Conservation (phyloP, 1,284 basidiomycete genomes). For the Mycena sp. region DNA sequence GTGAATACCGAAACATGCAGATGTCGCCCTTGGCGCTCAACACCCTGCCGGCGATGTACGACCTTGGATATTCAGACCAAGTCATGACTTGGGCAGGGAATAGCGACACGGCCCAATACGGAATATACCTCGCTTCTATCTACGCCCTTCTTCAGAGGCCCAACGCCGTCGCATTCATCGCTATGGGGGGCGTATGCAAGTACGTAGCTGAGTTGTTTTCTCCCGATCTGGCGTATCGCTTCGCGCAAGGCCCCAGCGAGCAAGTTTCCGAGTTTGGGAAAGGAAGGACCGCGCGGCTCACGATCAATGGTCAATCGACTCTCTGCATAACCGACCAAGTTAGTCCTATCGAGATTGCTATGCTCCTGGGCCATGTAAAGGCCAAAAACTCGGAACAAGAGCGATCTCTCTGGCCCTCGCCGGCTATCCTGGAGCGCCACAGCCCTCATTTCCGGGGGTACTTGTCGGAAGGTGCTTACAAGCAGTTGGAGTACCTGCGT, state of each 20-base stretch:
- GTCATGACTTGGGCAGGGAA: background rate
- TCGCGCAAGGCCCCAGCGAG: background rate
- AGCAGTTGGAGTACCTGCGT: background rate
- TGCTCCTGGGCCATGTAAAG: background rate
- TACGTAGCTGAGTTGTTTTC: background rate
- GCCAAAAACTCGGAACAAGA: too few species aligned
- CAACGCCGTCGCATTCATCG: background rate
- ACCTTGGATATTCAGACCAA: background rate
- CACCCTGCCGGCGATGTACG: background rate
- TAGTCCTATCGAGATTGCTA: background rate
- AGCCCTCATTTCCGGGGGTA: background rate
- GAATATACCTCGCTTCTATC: background rate
- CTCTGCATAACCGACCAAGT: background rate
- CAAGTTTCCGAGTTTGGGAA: background rate
- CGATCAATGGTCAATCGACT: too few species aligned
- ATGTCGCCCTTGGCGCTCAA: background rate
- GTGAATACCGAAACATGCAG: background rate
- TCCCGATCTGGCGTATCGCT: background rate
- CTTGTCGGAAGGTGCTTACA: background rate
- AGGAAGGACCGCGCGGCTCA: background rate
- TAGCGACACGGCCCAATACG: background rate
- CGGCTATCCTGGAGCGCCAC: background rate
- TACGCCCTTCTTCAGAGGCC: background rate
- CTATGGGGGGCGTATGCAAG: background rate
- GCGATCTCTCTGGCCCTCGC: background rate